These are phyloP conservation scores for Blastobotrys peoriensis DNA, from an alignment of 805 yeast species.

Conservation along the genomic window DNA sequence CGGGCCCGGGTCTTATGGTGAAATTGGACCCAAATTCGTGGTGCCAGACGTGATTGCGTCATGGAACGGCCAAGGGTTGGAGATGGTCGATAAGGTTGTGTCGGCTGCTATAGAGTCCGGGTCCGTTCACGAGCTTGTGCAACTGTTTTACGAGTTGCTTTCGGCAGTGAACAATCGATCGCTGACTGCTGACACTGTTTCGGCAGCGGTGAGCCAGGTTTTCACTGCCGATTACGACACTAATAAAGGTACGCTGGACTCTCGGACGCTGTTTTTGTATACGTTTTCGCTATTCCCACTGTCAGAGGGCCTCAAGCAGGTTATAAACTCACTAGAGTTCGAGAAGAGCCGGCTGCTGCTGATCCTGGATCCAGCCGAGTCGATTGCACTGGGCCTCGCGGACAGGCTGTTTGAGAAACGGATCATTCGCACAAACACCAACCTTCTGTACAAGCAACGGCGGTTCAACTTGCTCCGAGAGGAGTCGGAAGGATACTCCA, in stretches of 20 bases:
- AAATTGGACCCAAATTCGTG: neutral
- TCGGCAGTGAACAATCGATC: slow-evolving; percentile 5
- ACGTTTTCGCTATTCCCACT: slow-evolving; percentile 14
- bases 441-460: slow-evolving; percentile 41
- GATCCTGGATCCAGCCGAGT: slow-evolving; percentile 22
- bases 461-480: slow-evolving; percentile 67
- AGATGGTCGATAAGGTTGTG: neutral
- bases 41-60: neutral
- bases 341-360: slow-evolving; percentile 20
- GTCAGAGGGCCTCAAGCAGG: slow-evolving; percentile 4
- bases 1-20: neutral
- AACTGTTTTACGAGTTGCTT: slow-evolving; percentile 15
- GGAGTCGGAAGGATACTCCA: slow-evolving; percentile 72
- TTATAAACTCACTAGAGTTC: slow-evolving; percentile 19
- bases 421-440: slow-evolving; percentile 37
- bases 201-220: slow-evolving; percentile 3
- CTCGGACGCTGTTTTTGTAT: slow-evolving; percentile 12
- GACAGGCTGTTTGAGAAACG: slow-evolving; percentile 32
- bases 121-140: slow-evolving; percentile 3
- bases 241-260: too few relatives aligned
- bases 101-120: neutral
- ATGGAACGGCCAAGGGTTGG: neutral
- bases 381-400: slow-evolving; percentile 24
- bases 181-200: slow-evolving; percentile 9
- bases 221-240: neutral